Percentiles rank a stretch among this genome's conserved stretches.
These are phyloP conservation scores for apple (Malus domestica) DNA, from an alignment of 306 rosid species.

Conservation along the genomic window DNA sequence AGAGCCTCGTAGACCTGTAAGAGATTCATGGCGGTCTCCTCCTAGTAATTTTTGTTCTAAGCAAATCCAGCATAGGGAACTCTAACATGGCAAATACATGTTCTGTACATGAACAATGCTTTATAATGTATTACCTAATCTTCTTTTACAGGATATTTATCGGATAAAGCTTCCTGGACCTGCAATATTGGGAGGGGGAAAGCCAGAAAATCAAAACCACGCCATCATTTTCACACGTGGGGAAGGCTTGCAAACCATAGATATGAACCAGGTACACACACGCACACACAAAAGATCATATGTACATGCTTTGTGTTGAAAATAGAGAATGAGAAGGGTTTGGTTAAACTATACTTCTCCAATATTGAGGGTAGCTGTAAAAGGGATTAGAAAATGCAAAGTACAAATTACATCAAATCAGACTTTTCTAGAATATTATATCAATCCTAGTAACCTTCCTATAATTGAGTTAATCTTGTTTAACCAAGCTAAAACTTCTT, in stretches of 20 bases:
- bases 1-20: background rate
- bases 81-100: background rate
- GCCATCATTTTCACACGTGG: constrained; percentile 98
- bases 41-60: background rate
- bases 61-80: background rate
- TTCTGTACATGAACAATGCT: background rate
- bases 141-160: constrained; percentile 58
- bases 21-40: background rate
- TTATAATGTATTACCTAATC: constrained; percentile 16
- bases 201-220: constrained; percentile 98
- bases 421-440: background rate
- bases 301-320: background rate
- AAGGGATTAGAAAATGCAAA: background rate
- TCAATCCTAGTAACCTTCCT: background rate
- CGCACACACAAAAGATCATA: background rate
- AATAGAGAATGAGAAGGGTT: background rate
- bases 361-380: background rate
- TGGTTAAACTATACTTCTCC: background rate
- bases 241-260: constrained; percentile 94
- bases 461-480: background rate
- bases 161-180: constrained; percentile 94
- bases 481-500: no score
- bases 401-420: background rate
- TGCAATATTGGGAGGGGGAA: constrained; percentile 92
- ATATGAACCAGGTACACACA: constrained; percentile 81